Base-by-base conservation (phyloP, 495 filamentous ascomycete species). In the Aspergillus sparsus region DNA sequence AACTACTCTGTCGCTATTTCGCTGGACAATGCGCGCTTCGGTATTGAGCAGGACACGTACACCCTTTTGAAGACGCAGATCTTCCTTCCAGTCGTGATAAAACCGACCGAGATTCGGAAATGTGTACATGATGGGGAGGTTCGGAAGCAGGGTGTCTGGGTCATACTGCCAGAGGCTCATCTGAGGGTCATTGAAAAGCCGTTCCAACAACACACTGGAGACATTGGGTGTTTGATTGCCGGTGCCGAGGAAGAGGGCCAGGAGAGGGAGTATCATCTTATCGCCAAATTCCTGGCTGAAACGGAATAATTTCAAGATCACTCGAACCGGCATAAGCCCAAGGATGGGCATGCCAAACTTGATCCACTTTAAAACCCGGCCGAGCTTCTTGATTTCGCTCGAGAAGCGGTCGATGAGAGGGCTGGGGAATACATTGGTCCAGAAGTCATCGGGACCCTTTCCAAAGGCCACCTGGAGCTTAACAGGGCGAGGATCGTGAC, bases 161-260 rank as follows among this genome's bases (percentile, higher is more conserved):
- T 88, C 85, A 64, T 91, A 91, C 18, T 84, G 82, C 90, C 89
- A 92, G 68, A 93, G 78, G 52, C 85, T 82, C 81, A 91, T 83
- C 66, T 90, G 83, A 10, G 88, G 84, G 63, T 90, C 81, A 64
- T 90, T 79, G 67, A 87, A 92, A 0, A 95, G 75, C 7, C 90
- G 75, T 71, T 93, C 91, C 7, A 95, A 78, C 44, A 93, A 83
- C 33, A 87, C 85, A 58, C 83, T 82, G 2, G 89, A 82, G 4
- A 93, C 89, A 55, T 93, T 88, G 0, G 89, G 84, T 0, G 90
- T 90, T 60, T 90, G 87, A 58, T 94, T 93, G 7, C 88, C 88
- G 0, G 88, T 90, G 0, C 91, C 90, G 0, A 93, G 77, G 56
- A 93, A 95, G 5, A 93, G 77, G 0, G 90, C 91, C 46, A 92